These are phyloP conservation scores for Phytophthora ramorum DNA, from an alignment of 352 stramenopile species.

Conservation along the genomic window DNA sequence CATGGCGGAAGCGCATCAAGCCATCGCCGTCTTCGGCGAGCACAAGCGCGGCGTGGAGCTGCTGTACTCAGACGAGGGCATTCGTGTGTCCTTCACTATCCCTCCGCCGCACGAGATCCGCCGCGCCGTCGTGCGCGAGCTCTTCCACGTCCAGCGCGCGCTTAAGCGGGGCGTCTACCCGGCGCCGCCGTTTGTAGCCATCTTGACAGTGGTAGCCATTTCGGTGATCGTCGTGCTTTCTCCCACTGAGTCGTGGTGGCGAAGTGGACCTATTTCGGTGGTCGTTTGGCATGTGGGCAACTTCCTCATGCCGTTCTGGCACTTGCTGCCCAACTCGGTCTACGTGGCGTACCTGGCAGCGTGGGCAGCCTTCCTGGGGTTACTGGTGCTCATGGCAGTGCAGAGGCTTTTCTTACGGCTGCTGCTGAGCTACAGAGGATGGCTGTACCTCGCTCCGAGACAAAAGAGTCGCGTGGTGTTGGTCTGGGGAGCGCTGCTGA, in stretches of 20 bases:
- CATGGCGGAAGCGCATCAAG: conserved; percentile 90
- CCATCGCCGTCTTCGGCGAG: conserved; percentile 86
- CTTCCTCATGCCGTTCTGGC: conserved; percentile 74
- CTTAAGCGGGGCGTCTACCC: conserved; percentile 81
- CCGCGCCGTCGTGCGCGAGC: conserved; percentile 59
- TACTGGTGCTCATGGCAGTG: conserved; percentile 86
- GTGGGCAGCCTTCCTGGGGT: conserved; percentile 79
- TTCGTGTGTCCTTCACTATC: conserved; percentile 88
- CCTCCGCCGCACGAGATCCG: conserved; percentile 80
- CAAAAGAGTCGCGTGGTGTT: conserved; percentile 76
- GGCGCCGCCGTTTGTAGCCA: conserved; percentile 67
- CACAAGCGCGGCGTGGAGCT: conserved; percentile 89
- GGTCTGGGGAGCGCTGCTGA: conserved; percentile 80
- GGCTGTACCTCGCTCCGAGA: conserved; percentile 80
- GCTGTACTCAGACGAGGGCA: conserved; percentile 84
- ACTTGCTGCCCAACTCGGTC: conserved; percentile 66
- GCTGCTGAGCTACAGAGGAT: conserved; percentile 89
- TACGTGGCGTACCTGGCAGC: conserved; percentile 88
- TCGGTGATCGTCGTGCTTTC: conserved; percentile 69
- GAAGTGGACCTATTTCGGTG: conserved; percentile 72
- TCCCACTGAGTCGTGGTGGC: conserved; percentile 86
- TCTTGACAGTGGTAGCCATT: conserved; percentile 63
- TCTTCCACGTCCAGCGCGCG: conserved; percentile 79
- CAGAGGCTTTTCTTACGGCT: conserved; percentile 85
- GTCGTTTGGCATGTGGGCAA: conserved; percentile 86